These are phyloP conservation scores for Dichotomopilus funicola DNA, from an alignment of 2,329 filamentous ascomycete species.

Conservation along the genomic window DNA sequence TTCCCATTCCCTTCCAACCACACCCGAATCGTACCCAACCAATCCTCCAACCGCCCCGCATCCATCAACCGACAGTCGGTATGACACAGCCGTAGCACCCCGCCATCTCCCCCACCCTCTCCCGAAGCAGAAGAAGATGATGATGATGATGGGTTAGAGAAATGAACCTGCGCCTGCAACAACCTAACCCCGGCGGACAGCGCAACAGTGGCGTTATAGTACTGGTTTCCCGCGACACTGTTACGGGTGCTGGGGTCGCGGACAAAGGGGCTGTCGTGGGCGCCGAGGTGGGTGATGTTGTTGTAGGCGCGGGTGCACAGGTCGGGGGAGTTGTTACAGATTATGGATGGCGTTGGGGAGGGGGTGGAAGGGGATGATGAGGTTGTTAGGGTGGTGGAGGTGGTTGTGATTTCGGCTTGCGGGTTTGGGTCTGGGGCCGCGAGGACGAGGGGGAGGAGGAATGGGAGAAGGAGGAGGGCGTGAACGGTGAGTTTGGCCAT, in stretches of 20 bases:
- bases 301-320: conserved; percentile 67
- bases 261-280: conserved; percentile 68
- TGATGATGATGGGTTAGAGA: conserved; percentile 23
- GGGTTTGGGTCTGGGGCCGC: background rate
- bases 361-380: conserved; percentile 6
- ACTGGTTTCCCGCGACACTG: conserved; percentile 65
- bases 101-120: too few species aligned
- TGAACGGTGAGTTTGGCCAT: too few species aligned
- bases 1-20: conserved; percentile 67
- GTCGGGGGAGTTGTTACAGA: conserved; percentile 75
- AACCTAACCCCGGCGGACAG: conserved; percentile 65
- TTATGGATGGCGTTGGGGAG: conserved; percentile 13
- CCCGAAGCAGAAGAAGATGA: too few species aligned
- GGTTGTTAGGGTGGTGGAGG: too few species aligned
- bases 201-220: conserved; percentile 63
- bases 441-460: too few species aligned
- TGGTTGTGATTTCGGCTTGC: conserved; percentile 15
- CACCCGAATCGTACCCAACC: conserved; percentile 55
- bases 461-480: too few species aligned
- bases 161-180: conserved; percentile 66
- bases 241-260: conserved; percentile 56
- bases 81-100: conserved; percentile 61
- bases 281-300: conserved; percentile 71
- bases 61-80: conserved; percentile 61
- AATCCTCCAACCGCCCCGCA: conserved; percentile 57